Conservation (phyloP, 306 rosid species). For the Luffa acutangula region DNA sequence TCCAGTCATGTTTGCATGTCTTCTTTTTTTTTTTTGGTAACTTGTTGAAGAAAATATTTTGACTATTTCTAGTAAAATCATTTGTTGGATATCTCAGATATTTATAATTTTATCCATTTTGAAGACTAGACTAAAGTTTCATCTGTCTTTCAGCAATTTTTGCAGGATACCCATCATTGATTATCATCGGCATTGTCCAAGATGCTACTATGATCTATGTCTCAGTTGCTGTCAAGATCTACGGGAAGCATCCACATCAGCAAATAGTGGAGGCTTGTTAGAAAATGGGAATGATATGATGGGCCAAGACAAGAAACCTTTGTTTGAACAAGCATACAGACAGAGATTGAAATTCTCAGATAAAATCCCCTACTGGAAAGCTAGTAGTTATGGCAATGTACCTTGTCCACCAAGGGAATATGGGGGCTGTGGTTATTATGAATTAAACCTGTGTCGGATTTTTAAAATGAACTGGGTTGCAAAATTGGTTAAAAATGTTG, state of each 20-base stretch:
- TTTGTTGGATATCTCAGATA: background rate
- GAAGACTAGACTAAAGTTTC: background rate
- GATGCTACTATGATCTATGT: conserved; percentile 77
- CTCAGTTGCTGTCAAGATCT: conserved; percentile 82
- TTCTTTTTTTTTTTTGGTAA: background rate
- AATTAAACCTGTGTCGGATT: conserved; percentile 71
- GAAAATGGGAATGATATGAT: conserved; percentile 9
- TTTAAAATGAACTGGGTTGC: conserved; percentile 99
- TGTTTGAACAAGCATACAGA: conserved; percentile 27
- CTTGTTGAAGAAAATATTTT: background rate
- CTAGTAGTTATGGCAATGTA: conserved; percentile 53
- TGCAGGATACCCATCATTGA: conserved; percentile 93
- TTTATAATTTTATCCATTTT: background rate
- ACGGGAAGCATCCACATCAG: conserved; percentile 41
- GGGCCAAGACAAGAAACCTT: conserved; percentile 24
- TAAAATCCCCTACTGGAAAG: conserved; percentile 68
- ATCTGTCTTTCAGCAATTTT: conserved; percentile 58
- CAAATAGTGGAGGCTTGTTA: conserved; percentile 9
- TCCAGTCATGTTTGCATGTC: background rate
- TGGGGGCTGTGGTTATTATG: conserved; percentile 79
- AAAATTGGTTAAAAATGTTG: conserved; percentile 89
- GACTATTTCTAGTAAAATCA: background rate
- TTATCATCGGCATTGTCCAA: conserved; percentile 85
- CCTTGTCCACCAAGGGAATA: conserved; percentile 87
- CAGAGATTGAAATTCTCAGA: conserved; percentile 33